A percentile compares a stretch with the other conserved stretches of the same genome.
phyloP scores from a whole-genome alignment of 495 filamentous ascomycete genomes.

The Friedmanniomyces endolithicus region DNA sequence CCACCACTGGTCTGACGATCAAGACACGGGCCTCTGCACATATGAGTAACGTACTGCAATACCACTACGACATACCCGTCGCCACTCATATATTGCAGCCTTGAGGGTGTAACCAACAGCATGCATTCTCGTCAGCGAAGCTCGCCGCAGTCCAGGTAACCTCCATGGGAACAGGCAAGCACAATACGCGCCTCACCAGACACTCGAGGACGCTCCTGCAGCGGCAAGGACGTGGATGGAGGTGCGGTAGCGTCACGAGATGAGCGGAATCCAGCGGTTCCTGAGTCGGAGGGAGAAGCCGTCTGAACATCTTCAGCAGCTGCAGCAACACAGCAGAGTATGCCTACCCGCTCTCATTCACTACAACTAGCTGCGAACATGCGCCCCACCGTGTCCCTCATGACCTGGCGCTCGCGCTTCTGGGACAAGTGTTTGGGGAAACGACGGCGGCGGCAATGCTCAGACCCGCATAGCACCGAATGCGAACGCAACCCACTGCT shows the following conservation, averaged over 20 bases:
- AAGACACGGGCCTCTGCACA: too few relatives aligned
- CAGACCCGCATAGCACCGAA: background rate
- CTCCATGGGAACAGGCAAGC: too few relatives aligned
- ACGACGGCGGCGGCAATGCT: background rate
- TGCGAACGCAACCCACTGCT: background rate
- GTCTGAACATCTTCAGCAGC: conserved; percentile 9
- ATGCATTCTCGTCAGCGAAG: too few relatives aligned
- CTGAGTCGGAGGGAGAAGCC: conserved; percentile 64
- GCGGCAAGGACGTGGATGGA: background rate
- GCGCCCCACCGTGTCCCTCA: conserved; percentile 13
- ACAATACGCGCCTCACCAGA: too few relatives aligned
- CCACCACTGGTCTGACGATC: too few relatives aligned
- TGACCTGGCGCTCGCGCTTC: background rate
- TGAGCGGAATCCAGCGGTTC: conserved; percentile 55
- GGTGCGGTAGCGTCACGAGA: conserved; percentile 19
- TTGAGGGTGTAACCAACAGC: too few relatives aligned
- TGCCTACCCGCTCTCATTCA: conserved; percentile 4
- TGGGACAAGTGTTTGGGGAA: background rate
- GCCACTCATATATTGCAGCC: too few relatives aligned
- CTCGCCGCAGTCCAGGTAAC: too few relatives aligned
- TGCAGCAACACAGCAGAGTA: conserved; percentile 22
- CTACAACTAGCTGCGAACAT: background rate
- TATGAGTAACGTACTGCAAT: too few relatives aligned
- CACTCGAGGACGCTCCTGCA: background rate
- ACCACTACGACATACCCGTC: too few relatives aligned